These are phyloP conservation scores for Ustilago sp. DNA, from an alignment of 1,284 basidiomycete genomes.

Conservation along the genomic window DNA sequence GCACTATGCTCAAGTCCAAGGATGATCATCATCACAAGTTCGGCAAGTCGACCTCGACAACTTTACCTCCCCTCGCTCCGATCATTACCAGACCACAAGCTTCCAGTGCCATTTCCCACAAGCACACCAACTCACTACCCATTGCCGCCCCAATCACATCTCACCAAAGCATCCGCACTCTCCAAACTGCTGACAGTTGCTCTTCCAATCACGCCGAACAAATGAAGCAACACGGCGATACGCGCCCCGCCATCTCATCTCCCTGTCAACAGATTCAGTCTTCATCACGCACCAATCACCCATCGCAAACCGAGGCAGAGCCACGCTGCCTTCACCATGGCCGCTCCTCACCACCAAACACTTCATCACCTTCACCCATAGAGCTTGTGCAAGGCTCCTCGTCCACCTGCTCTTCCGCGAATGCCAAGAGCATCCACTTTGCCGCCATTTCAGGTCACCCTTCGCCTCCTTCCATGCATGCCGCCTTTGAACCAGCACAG, in stretches of 20 bases:
- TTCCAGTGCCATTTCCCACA: conserved; percentile 8
- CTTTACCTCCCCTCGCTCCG: neutral
- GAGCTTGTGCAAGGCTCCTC: conserved; percentile 12
- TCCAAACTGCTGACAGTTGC: too few relatives aligned
- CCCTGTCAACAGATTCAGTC: neutral
- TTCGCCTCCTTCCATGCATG: conserved; percentile 2
- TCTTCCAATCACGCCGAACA: neutral
- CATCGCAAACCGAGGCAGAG: neutral
- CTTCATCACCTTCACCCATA: conserved; percentile 19
- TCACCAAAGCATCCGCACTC: neutral
- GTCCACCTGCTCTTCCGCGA: conserved; percentile 23
- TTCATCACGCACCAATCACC: neutral
- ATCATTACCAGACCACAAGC: conserved; percentile 2
- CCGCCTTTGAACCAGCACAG: neutral
- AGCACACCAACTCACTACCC: conserved; percentile 13
- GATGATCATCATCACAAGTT: conserved; percentile 13
- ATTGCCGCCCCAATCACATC: neutral
- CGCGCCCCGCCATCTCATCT: neutral
- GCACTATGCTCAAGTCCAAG: conserved; percentile 36
- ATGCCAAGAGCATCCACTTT: conserved; percentile 17
- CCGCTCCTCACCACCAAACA: conserved; percentile 6
- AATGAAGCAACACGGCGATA: neutral
- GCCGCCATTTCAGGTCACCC: neutral
- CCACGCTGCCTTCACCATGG: neutral
- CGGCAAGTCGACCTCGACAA: neutral